Evolutionary conservation across 208 protist genomes (phyloP).

Genomic region (Leishmania gerbilli): DNA sequence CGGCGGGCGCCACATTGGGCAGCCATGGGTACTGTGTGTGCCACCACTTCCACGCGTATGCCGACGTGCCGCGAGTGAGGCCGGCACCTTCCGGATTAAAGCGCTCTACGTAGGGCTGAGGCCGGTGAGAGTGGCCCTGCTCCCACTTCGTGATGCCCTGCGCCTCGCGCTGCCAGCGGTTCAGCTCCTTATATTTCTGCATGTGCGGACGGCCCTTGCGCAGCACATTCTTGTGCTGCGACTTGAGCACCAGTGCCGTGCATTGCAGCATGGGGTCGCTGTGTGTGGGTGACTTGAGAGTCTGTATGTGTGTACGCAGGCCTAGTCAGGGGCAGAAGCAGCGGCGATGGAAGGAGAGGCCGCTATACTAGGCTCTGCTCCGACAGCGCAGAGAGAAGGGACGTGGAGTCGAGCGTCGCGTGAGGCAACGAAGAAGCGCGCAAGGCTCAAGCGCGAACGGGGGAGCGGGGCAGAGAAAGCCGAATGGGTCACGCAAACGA

Average conservation of each 20-base stretch:
- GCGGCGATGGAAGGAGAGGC: background rate
- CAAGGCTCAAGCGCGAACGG: background rate
- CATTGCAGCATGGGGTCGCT: constrained; percentile 34
- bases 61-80: constrained; percentile 80
- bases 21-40: constrained; percentile 92
- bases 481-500: background rate
- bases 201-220: constrained; percentile 79
- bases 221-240: constrained; percentile 85
- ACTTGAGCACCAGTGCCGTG: constrained; percentile 53
- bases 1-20: constrained; percentile 74
- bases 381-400: background rate
- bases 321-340: background rate
- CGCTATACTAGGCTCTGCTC: background rate
- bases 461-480: background rate
- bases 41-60: constrained; percentile 90
- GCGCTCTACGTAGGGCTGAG: constrained; percentile 70
- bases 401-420: background rate
- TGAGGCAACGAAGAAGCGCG: background rate
- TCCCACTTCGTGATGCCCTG: constrained; percentile 91
- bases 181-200: constrained; percentile 87
- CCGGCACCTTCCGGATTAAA: constrained; percentile 90
- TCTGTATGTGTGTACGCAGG: no score
- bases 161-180: constrained; percentile 91
- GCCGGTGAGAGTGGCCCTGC: constrained; percentile 86
- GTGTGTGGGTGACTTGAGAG: background rate